Evolutionary conservation across 345 rosid species (phyloP), one percentile per base, ranked within the genome.

Genomic region (Reutealis trisperma): DNA sequence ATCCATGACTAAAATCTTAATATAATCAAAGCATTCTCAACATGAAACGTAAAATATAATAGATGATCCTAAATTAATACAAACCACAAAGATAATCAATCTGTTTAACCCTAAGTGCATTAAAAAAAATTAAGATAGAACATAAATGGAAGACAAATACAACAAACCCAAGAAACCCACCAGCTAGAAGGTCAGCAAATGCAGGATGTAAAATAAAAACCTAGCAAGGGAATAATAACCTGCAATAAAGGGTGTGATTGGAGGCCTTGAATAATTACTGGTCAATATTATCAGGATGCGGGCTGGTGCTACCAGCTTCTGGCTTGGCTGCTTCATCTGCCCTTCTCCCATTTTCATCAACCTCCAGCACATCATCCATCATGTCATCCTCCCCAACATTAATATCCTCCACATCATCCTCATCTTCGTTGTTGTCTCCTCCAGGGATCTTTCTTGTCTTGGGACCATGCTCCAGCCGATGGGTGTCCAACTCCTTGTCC

Each of bases 401-500:
- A 72, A 93, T 92, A 79, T 91, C 99, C 76, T 93, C 97, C 65
- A 90, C 93, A 30, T 91, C 96, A 27, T 93, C 99, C 71, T 96
- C 98, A 14, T 92, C 97, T 45, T 89, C 95, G 1, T 86, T 90
- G 81, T 84, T 86, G 81, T 85, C 81, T 74, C 88, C 86, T 77
- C 89, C 93, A 0, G 90, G 97, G 25, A 96, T 90, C 84, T 90
- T 93, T 83, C 98, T 92, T 44, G 85, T 87, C 89, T 92, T 96
- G 21, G 95, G 99, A 72, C 99, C 99, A 58, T 96, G 96, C 89
- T 96, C 97, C 75, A 96, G 91, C 87, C 94, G 84, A 78, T 93
- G 99, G 22, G 86, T 87, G 71, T 96, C 99, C 81, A 96, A 81
- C 75, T 96, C 99, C 79, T 91, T 91, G 89, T 96, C 98, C 98